Percentiles rank a stretch among this genome's conserved stretches.
Evolutionary conservation across 176 grass and related monocot species (phyloP).

Genomic region (Oryza glaberrima): DNA sequence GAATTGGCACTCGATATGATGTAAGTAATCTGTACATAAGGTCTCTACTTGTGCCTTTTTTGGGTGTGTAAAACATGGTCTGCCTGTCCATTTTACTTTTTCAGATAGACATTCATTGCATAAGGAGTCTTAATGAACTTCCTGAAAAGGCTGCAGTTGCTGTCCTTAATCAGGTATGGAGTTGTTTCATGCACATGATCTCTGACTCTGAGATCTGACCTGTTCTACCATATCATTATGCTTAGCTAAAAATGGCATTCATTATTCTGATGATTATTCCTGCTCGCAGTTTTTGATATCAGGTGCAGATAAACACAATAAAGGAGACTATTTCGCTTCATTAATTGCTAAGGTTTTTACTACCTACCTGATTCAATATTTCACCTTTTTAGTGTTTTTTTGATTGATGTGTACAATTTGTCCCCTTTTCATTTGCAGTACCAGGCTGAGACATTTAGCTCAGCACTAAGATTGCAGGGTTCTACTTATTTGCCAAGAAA

Average conservation of each 20-base stretch:
- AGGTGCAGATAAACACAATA: slow-evolving; percentile 68
- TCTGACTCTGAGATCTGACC: slow-evolving; percentile 36
- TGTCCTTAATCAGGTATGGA: slow-evolving; percentile 77
- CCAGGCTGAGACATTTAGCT: slow-evolving; percentile 49
- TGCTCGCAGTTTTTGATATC: slow-evolving; percentile 79
- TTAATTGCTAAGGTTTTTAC: slow-evolving; percentile 73
- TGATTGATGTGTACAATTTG: neutral
- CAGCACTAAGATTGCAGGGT: slow-evolving; percentile 38
- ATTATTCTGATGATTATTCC: slow-evolving; percentile 29
- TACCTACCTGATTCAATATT: neutral
- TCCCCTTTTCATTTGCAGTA: slow-evolving; percentile 52
- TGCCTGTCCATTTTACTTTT: slow-evolving; percentile 32
- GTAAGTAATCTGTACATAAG: slow-evolving; percentile 47
- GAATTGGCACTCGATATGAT: slow-evolving; percentile 75
- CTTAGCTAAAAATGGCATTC: neutral
- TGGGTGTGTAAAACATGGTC: neutral
- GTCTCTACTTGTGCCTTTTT: neutral
- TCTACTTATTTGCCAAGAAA: slow-evolving; percentile 51
- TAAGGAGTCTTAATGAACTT: slow-evolving; percentile 69
- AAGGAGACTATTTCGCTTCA: slow-evolving; percentile 79
- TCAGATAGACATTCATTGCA: slow-evolving; percentile 69
- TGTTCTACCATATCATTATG: slow-evolving; percentile 23
- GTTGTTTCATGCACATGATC: slow-evolving; percentile 40
- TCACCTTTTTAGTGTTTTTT: neutral
- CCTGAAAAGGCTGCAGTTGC: slow-evolving; percentile 69